Evolutionary conservation across 2,329 filamentous ascomycete species (phyloP).

Genomic region (Sporothrix globosa): DNA sequence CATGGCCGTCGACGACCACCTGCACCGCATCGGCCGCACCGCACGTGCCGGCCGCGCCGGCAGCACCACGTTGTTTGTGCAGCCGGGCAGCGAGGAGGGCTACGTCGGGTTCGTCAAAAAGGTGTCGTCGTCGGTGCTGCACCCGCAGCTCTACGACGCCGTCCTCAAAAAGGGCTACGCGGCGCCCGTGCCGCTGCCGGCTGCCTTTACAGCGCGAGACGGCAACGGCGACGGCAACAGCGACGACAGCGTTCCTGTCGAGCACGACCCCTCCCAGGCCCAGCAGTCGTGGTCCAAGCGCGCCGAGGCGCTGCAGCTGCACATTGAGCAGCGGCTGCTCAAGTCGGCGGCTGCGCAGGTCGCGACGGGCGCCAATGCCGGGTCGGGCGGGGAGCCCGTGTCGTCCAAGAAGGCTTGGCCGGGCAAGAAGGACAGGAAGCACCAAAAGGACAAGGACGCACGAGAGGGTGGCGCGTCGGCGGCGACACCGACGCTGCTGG

Average conservation of each 20-base stretch:
- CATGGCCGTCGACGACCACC: constrained; percentile 89
- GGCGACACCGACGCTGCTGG: constrained; percentile 58
- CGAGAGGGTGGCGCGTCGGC: neutral
- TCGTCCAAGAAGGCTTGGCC: constrained; percentile 41
- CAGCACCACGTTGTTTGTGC: constrained; percentile 83
- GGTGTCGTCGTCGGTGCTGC: constrained; percentile 48
- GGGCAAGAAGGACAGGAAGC: constrained; percentile 25
- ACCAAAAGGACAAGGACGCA: constrained; percentile 18
- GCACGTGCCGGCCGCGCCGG: constrained; percentile 89
- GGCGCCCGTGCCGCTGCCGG: constrained; percentile 63
- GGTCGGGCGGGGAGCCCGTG: constrained; percentile 26
- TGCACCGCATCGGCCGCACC: constrained; percentile 92
- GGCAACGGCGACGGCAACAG: neutral
- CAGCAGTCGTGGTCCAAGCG: constrained; percentile 50
- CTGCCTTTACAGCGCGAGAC: constrained; percentile 50
- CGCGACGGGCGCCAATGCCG: constrained; percentile 25
- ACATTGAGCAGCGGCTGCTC: constrained; percentile 63
- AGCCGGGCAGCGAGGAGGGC: constrained; percentile 87
- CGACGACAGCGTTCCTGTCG: constrained; percentile 61
- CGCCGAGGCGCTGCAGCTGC: constrained; percentile 62
- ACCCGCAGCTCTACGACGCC: constrained; percentile 56
- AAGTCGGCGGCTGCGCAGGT: neutral
- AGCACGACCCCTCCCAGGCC: constrained; percentile 44
- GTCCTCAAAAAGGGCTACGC: constrained; percentile 68
- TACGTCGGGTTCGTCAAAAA: constrained; percentile 74